phyloP scores from a whole-genome alignment of 2,329 filamentous ascomycete species.

The Aspergillus pseudoterreus region DNA sequence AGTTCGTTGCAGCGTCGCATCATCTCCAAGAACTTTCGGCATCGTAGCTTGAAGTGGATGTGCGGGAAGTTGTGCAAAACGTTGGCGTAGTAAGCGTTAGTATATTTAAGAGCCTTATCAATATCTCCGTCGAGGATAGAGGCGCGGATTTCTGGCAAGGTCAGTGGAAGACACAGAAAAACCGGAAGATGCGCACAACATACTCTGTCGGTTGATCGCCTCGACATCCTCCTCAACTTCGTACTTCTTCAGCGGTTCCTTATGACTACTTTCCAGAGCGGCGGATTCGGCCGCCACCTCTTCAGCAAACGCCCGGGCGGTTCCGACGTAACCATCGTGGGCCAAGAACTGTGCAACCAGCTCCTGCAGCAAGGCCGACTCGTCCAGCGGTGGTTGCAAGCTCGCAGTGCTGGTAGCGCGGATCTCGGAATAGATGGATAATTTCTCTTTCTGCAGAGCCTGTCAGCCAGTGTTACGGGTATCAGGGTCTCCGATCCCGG shows the following conservation, averaged over 20 bases:
- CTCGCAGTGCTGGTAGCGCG: conserved; percentile 54
- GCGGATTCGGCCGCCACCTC: conserved; percentile 73
- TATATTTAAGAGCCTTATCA: conserved; percentile 81
- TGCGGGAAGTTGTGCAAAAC: conserved; percentile 77
- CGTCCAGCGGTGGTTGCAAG: conserved; percentile 63
- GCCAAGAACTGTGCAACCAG: conserved; percentile 84
- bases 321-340: conserved; percentile 94
- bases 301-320: conserved; percentile 78
- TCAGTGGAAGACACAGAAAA: background rate
- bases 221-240: conserved; percentile 78
- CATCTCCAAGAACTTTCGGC: conserved; percentile 94
- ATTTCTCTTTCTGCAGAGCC: conserved; percentile 54
- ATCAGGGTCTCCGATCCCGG: background rate
- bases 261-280: conserved; percentile 60
- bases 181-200: conserved; percentile 23
- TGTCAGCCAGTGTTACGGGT: background rate
- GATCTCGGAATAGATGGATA: conserved; percentile 60
- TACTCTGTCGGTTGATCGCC: conserved; percentile 81
- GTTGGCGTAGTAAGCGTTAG: conserved; percentile 70
- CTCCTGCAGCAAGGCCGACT: conserved; percentile 76
- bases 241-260: conserved; percentile 52
- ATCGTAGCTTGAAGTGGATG: conserved; percentile 82
- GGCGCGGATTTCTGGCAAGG: conserved; percentile 67
- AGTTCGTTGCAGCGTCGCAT: conserved; percentile 70
- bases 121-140: conserved; percentile 91